These are phyloP conservation scores for Cocos nucifera DNA, from an alignment of 176 grass and related monocot genomes.

Conservation along the genomic window DNA sequence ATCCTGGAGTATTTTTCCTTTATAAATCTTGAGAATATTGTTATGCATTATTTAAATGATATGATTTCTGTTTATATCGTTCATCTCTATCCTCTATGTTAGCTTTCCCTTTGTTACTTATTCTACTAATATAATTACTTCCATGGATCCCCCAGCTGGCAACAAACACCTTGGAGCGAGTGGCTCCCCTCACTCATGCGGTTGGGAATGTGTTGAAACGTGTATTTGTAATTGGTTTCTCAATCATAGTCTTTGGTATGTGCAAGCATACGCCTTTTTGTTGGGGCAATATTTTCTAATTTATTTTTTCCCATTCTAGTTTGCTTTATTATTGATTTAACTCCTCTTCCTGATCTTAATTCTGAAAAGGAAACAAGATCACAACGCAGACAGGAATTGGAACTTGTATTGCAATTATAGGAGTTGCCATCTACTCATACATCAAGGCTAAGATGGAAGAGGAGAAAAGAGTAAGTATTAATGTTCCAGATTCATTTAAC, in stretches of 20 bases:
- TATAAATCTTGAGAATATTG: too few species aligned
- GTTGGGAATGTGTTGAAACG: conserved; percentile 99
- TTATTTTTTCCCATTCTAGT: not conserved
- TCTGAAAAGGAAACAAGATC: conserved; percentile 83
- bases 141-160: conserved; percentile 43
- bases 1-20: too few species aligned
- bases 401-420: conserved; percentile 75
- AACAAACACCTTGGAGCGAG: conserved; percentile 93
- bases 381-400: conserved; percentile 90
- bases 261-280: not conserved
- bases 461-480: conserved; percentile 76
- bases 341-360: conserved; percentile 13
- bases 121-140: not conserved
- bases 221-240: conserved; percentile 97
- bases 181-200: conserved; percentile 92
- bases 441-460: conserved; percentile 97
- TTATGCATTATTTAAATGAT: too few species aligned
- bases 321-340: not conserved
- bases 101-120: not conserved
- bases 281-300: conserved; percentile 2
- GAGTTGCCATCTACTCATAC: conserved; percentile 88
- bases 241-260: conserved; percentile 78
- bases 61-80: too few species aligned
- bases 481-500: too few species aligned
- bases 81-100: too few species aligned